Evolutionary conservation across 148 eudicot species (phyloP), one percentile per base, ranked within the genome.

Genomic region (Vaccinium corymbosum): DNA sequence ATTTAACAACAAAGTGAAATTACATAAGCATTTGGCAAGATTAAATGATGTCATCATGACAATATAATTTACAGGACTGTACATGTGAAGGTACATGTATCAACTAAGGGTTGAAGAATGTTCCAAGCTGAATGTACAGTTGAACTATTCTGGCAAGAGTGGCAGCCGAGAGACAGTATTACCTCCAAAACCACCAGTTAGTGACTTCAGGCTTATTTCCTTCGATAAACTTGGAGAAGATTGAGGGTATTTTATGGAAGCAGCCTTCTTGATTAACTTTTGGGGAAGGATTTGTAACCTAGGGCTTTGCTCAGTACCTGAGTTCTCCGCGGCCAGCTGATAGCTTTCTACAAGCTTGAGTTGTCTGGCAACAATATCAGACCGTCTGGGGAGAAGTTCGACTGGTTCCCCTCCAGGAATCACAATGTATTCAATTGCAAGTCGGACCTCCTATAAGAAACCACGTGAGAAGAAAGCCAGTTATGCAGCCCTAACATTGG

Each of bases 331-430:
- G 61, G 95, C 94, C 12, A 97, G 85, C 86, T 97, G 99, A 88
- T 97, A 97, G 83, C 98, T 95, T 83, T 92, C 90, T 22, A 97
- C 95, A 22, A 97, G 94, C 91, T 97, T 91, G 35, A 97, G 96
- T 84, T 97, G 99, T 53, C 91, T 91, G 53, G 98, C 99, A 80
- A 94, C 86, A 81, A 95, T 97, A 71, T 94, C 99, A 14, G 99
- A 93, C 20, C 95, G 92, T 68, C 98, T 92, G 27, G 99, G 99
- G 71, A 97, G 98, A 89, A 95, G 98, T 78, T 95, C 98, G 42
- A 97, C 99, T 3, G 99, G 91, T 86, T 97, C 99, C 10, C 97
- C 97, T 15, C 99, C 97, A 2, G 99, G 99, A 82, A 97, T 94
- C 64, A 97, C 99, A 42, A 97, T 97, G 83, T 97, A 97, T 89